These are phyloP conservation scores for Clohesyomyces aquaticus DNA, from an alignment of 495 filamentous ascomycete species.

Conservation along the genomic window DNA sequence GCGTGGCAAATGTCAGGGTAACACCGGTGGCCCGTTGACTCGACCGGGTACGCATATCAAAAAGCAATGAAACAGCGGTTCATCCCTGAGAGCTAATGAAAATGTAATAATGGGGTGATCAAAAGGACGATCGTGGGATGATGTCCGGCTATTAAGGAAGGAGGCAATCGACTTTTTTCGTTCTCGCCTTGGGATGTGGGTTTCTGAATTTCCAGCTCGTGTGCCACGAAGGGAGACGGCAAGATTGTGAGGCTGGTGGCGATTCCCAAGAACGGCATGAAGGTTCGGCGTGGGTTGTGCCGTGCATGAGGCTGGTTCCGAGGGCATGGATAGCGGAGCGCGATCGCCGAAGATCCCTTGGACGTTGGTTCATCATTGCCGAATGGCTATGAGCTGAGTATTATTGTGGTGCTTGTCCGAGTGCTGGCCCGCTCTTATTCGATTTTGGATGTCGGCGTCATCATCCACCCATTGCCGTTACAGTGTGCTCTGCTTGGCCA, in stretches of 20 bases:
- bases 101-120: constrained; percentile 6
- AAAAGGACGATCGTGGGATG: constrained; percentile 1
- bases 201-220: background rate
- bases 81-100: background rate
- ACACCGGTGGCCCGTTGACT: constrained; percentile 6
- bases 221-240: background rate
- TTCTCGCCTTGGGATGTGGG: background rate
- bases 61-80: constrained; percentile 7
- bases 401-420: constrained; percentile 21
- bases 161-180: background rate
- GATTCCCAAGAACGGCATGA: background rate
- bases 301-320: constrained; percentile 15
- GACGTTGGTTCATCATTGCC: constrained; percentile 16
- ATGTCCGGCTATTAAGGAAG: background rate
- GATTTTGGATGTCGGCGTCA: constrained; percentile 14
- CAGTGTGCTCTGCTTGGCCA: constrained; percentile 15
- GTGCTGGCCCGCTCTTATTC: constrained; percentile 8
- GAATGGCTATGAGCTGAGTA: background rate
- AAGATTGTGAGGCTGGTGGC: constrained; percentile 21
- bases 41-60: background rate
- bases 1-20: constrained; percentile 1
- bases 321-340: constrained; percentile 24
- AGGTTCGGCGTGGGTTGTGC: constrained; percentile 5
- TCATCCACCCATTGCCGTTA: constrained; percentile 1
- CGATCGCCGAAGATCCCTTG: constrained; percentile 25